A percentile compares a stretch with the other conserved stretches of the same genome.
Evolutionary conservation across 768 basidiomycete species (phyloP).

Genomic region (Auricularia heimuer): DNA sequence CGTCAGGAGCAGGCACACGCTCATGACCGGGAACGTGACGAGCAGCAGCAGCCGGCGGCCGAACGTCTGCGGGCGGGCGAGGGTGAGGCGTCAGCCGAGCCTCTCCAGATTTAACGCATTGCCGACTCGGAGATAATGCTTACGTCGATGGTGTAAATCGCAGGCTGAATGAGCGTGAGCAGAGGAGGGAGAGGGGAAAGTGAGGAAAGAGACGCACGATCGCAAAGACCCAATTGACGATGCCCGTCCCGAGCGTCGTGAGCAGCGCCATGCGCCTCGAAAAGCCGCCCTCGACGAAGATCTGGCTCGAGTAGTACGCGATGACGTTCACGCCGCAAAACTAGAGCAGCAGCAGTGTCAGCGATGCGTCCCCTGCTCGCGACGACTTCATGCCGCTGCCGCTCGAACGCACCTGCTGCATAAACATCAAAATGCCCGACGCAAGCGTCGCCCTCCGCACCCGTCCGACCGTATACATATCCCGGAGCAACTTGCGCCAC

Average conservation of each 20-base stretch:
- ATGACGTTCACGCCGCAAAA: slow-evolving; percentile 77
- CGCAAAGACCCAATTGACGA: slow-evolving; percentile 3
- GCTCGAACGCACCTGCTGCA: too few species aligned
- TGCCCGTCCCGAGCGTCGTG: slow-evolving; percentile 38
- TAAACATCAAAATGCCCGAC: slow-evolving; percentile 63
- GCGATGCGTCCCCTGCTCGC: too few species aligned
- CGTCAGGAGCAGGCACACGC: slow-evolving; percentile 37
- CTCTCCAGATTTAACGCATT: too few species aligned
- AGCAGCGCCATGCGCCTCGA: slow-evolving; percentile 43
- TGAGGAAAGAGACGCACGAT: neutral
- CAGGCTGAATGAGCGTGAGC: too few species aligned
- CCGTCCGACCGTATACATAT: slow-evolving; percentile 69
- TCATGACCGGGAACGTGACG: slow-evolving; percentile 46
- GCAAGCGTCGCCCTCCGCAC: slow-evolving; percentile 56
- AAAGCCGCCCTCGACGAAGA: slow-evolving; percentile 58
- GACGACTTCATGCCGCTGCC: too few species aligned
- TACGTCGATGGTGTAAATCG: slow-evolving; percentile 15
- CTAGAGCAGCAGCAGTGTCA: slow-evolving; percentile 1
- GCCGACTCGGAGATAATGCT: too few species aligned
- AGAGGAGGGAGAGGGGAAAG: neutral
- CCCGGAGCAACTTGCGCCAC: slow-evolving; percentile 38
- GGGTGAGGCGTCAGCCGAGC: too few species aligned
- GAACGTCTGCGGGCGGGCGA: slow-evolving; percentile 33
- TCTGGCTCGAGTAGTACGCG: slow-evolving; percentile 72
- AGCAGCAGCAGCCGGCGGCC: slow-evolving; percentile 50